Evolutionary conservation across 1,284 basidiomycete genomes (phyloP), one percentile per base, ranked within the genome.

Genomic region (Trametes versicolor): DNA sequence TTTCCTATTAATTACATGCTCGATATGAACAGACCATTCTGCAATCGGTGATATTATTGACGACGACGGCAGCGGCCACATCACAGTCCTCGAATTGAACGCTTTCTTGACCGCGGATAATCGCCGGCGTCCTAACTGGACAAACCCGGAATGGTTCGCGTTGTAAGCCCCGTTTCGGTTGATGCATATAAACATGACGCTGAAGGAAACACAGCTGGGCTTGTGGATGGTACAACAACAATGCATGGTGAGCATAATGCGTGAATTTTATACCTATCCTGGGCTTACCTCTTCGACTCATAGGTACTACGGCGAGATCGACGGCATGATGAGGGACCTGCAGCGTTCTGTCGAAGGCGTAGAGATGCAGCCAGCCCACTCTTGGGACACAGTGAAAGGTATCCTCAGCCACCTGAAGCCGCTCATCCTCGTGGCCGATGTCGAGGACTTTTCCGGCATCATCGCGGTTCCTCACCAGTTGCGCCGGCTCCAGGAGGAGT

Each of bases 141-240:
- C 53, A 4, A 58, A 55, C 2, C 60, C 68, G 3, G 34, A 67
- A 36, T 67, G 65, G 65, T 61, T 70, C 19, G 65, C 65, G 2
- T 70, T 70, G 68, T 70, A 21, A 43, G 68, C 63, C 12, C 1
- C 23, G n/a, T 7, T 0, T 17, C 23, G n/a, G 15, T 7, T 4
- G 0, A 10, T 23, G 37, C 8, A 15, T 19, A 4, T 4, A 10
- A 8, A 39, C 15, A 7, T 5, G 17, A 8, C 29, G 27, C 39
- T 39, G 21, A 48, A 4, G 2, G 19, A 8, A 17, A 32, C n/a
- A 1, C 29, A 68, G 67, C 25, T 65, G 64, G 55, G 67, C 67
- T 15, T 63, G 53, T 17, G 67, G 67, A n/a, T 68, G 67, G 67
- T 61, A 63, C 37, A 68, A 65, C 62, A 65, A 68, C 59, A 68